Conservation (phyloP, 306 rosid genomes). For the Dalbergia cultrata region DNA sequence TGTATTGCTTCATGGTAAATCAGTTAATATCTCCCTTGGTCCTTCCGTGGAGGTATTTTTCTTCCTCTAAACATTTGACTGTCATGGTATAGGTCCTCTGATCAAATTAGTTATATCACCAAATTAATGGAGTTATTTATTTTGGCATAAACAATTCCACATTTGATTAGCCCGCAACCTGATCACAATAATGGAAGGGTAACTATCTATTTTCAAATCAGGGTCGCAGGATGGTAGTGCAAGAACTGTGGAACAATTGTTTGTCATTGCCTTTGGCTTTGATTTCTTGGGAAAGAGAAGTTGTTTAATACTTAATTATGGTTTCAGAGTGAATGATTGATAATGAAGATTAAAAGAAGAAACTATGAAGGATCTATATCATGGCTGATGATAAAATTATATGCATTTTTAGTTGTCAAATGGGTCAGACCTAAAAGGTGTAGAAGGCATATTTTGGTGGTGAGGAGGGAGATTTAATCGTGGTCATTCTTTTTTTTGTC, state of each 20-base stretch:
- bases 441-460: too few species aligned
- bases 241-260: not conserved
- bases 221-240: not conserved
- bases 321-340: not conserved
- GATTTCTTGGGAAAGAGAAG: not conserved
- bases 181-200: not conserved
- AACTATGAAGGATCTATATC: not conserved
- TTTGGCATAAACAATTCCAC: not conserved
- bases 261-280: not conserved
- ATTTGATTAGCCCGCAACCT: not conserved
- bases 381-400: not conserved
- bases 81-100: slow-evolving; percentile 19
- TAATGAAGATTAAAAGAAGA: not conserved
- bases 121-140: not conserved
- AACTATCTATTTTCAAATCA: not conserved
- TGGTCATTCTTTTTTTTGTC: not conserved
- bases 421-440: too few species aligned
- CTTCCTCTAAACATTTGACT: slow-evolving; percentile 29
- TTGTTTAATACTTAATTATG: not conserved
- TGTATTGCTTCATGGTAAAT: slow-evolving; percentile 67
- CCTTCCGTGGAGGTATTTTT: slow-evolving; percentile 82
- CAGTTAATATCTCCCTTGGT: slow-evolving; percentile 65
- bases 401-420: not conserved
- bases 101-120: not conserved
- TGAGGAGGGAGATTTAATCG: too few species aligned